Percentiles rank a stretch among this genome's conserved stretches.
Evolutionary conservation across 768 basidiomycete genomes (phyloP).

Genomic region (Kwoniella sp.): DNA sequence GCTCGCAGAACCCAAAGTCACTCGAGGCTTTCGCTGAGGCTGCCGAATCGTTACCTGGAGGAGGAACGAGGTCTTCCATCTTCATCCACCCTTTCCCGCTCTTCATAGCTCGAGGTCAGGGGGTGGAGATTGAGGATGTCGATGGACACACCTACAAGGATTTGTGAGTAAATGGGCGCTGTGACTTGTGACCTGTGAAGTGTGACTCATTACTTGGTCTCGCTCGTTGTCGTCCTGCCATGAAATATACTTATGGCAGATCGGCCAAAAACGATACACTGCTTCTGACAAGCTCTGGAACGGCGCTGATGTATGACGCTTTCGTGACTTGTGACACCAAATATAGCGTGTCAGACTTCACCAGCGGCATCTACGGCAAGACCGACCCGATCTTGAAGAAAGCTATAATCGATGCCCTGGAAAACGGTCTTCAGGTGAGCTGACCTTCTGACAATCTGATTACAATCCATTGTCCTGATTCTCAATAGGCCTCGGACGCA

Average conservation of each 20-base stretch:
- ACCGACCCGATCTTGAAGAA: conserved; percentile 22
- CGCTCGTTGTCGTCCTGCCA: too few species aligned
- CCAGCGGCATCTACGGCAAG: conserved; percentile 34
- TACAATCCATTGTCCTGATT: neutral
- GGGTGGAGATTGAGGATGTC: conserved; percentile 19
- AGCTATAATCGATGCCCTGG: conserved; percentile 26
- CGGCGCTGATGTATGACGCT: too few species aligned
- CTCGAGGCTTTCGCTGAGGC: conserved; percentile 3
- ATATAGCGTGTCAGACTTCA: conserved; percentile 25
- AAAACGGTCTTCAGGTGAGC: conserved; percentile 31
- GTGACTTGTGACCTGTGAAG: too few species aligned
- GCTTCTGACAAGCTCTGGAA: too few species aligned
- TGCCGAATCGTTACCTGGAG: conserved; percentile 12
- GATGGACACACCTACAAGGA: conserved; percentile 33
- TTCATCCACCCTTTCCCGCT: conserved; percentile 32
- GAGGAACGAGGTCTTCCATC: conserved; percentile 25
- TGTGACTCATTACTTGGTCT: too few species aligned
- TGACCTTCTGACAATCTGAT: neutral
- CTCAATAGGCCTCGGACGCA: neutral
- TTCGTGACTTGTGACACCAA: neutral
- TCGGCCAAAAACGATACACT: too few species aligned
- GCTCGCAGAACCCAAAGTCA: conserved; percentile 4
- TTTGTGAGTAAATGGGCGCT: conserved; percentile 32
- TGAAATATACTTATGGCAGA: too few species aligned
- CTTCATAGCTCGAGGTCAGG: conserved; percentile 23